phyloP scores from a whole-genome alignment of 768 basidiomycete genomes.

The Calvatia gigantea region DNA sequence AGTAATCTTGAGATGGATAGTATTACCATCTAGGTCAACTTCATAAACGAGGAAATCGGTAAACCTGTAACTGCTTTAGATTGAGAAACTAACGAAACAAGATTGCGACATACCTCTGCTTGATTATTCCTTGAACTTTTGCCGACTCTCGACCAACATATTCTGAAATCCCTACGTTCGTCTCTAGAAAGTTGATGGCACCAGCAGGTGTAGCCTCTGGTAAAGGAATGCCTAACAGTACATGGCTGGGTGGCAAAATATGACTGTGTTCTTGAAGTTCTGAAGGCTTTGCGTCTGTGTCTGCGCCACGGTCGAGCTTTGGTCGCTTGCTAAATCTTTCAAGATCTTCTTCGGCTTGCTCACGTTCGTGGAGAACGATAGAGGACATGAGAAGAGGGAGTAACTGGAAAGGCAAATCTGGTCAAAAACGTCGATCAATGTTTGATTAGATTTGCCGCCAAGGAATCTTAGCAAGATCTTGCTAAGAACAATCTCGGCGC shows the following conservation, averaged over 20 bases:
- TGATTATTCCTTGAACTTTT: slow-evolving; percentile 89
- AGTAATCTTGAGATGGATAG: slow-evolving; percentile 78
- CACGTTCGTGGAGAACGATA: slow-evolving; percentile 44
- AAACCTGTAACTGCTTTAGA: slow-evolving; percentile 52
- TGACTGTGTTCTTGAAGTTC: slow-evolving; percentile 17
- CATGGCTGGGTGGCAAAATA: slow-evolving; percentile 72
- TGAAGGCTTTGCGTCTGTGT: slow-evolving; percentile 6
- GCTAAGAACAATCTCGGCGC: slow-evolving; percentile 7
- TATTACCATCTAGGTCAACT: slow-evolving; percentile 76
- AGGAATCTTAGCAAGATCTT: slow-evolving; percentile 9
- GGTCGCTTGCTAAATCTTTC: slow-evolving; percentile 43
- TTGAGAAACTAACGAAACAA: background rate
- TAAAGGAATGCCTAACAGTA: slow-evolving; percentile 56
- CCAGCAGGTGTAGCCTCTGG: slow-evolving; percentile 47
- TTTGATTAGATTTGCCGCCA: slow-evolving; percentile 9
- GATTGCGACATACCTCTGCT: slow-evolving; percentile 70
- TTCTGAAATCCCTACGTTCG: slow-evolving; percentile 87
- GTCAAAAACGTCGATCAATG: slow-evolving; percentile 1
- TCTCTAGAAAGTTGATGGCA: slow-evolving; percentile 62
- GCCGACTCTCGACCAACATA: slow-evolving; percentile 71
- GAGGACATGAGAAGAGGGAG: slow-evolving; percentile 27
- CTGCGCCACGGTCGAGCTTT: slow-evolving; percentile 30
- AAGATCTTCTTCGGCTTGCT: slow-evolving; percentile 41
- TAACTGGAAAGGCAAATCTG: background rate
- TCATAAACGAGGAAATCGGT: slow-evolving; percentile 97